Conservation (phyloP, 2,329 filamentous ascomycete species). For the Neobulgaria alba region DNA sequence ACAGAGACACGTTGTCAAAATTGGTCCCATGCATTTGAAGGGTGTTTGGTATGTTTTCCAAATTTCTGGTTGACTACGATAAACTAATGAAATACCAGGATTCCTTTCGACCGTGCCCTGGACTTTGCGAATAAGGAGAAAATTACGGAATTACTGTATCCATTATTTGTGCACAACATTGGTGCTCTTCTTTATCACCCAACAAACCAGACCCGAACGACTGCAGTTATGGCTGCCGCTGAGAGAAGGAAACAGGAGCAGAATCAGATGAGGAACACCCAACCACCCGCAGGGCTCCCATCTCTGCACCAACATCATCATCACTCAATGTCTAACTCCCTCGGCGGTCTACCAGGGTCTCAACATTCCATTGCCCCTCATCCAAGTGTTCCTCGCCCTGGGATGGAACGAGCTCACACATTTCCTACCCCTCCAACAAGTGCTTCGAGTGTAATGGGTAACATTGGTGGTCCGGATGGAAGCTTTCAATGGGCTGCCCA, state of each 20-base stretch:
- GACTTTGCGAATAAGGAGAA: conserved; percentile 99
- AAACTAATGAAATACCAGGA: conserved; percentile 49
- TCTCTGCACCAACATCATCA: conserved; percentile 61
- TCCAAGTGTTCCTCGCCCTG: conserved; percentile 60
- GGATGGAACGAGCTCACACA: conserved; percentile 77
- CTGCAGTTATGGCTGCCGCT: conserved; percentile 78
- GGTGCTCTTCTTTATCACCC: conserved; percentile 89
- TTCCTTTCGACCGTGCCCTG: conserved; percentile 92
- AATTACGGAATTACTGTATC: conserved; percentile 91
- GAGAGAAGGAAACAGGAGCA: conserved; percentile 68
- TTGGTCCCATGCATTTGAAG: conserved; percentile 97
- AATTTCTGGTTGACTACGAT: no score
- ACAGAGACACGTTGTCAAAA: conserved; percentile 93
- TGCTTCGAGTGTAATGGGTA: conserved; percentile 71
- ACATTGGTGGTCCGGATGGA: conserved; percentile 63
- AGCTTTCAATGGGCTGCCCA: conserved; percentile 72
- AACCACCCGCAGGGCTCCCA: conserved; percentile 47
- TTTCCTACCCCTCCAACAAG: conserved; percentile 92
- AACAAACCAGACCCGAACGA: conserved; percentile 73
- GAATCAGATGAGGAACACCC: conserved; percentile 53
- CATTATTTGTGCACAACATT: conserved; percentile 96
- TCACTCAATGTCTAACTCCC: conserved; percentile 53
- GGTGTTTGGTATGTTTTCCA: conserved; percentile 91
- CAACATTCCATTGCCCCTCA: conserved; percentile 55
- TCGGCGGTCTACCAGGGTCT: conserved; percentile 37